Percentiles rank a stretch among this genome's conserved stretches.
phyloP scores from a whole-genome alignment of 1,284 basidiomycete species.

The Cystobasidiaceae sp. region DNA sequence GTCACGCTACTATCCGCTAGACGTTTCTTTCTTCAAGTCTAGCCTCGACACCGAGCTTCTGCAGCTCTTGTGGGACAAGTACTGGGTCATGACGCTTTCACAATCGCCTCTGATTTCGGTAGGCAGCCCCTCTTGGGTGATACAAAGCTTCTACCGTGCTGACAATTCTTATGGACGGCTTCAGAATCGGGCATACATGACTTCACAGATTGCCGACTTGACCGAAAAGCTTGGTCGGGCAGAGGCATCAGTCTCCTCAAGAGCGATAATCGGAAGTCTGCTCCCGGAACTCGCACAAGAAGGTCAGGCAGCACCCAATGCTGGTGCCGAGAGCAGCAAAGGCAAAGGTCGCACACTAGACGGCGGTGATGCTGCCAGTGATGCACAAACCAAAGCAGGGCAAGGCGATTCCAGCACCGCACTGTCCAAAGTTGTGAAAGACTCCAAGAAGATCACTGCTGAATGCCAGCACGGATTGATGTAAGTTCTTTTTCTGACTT shows the following conservation, averaged over 20 bases:
- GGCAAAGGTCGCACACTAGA: too few species aligned
- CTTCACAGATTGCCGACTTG: slow-evolving; percentile 79
- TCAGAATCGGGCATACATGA: slow-evolving; percentile 85
- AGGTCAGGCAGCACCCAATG: too few species aligned
- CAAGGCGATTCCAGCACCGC: slow-evolving; percentile 54
- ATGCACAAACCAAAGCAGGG: slow-evolving; percentile 47
- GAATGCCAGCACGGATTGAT: slow-evolving; percentile 89
- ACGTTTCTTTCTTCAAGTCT: slow-evolving; percentile 91
- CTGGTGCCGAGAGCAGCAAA: too few species aligned
- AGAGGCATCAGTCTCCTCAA: slow-evolving; percentile 32
- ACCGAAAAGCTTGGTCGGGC: slow-evolving; percentile 66
- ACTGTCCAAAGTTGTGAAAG: slow-evolving; percentile 71
- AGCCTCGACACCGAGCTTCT: slow-evolving; percentile 78
- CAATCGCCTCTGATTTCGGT: slow-evolving; percentile 86
- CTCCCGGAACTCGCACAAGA: too few species aligned
- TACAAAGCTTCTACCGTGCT: too few species aligned
- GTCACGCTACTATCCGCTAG: slow-evolving; percentile 89
- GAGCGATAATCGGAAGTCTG: slow-evolving; percentile 36
- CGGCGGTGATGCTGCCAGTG: neutral
- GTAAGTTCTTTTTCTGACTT: neutral
- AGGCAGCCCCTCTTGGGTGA: too few species aligned
- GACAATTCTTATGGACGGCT: too few species aligned
- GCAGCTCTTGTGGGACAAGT: slow-evolving; percentile 94
- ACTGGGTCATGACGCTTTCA: slow-evolving; percentile 94
- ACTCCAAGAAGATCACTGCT: slow-evolving; percentile 76